Evolutionary conservation across 2,329 filamentous ascomycete genomes (phyloP).

Genomic region (Fusarium pseudoanthophilum): DNA sequence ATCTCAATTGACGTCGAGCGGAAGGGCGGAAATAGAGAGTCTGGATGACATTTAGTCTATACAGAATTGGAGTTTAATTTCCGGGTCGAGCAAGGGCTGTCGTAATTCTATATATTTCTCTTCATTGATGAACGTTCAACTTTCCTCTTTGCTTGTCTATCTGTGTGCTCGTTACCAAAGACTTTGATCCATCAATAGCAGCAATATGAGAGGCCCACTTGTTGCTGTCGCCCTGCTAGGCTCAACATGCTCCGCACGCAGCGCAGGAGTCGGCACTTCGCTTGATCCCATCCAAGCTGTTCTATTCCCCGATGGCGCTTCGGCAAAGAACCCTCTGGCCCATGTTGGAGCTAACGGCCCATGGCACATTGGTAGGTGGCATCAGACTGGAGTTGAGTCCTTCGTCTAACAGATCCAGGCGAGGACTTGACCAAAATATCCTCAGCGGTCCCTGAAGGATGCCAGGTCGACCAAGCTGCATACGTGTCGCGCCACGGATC

Average conservation of each 20-base stretch:
- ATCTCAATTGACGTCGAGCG: neutral
- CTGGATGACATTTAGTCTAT: neutral
- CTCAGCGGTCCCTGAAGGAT: slow-evolving; percentile 63
- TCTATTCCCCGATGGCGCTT: slow-evolving; percentile 39
- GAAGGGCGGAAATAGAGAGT: neutral
- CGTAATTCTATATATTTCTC: neutral
- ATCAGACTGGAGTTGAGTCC: neutral
- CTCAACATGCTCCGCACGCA: neutral
- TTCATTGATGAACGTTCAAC: neutral
- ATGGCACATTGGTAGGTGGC: slow-evolving; percentile 58
- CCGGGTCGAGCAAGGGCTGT: neutral
- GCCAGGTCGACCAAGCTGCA: slow-evolving; percentile 68
- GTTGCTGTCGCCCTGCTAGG: neutral
- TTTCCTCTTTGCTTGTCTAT: neutral
- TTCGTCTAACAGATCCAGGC: slow-evolving; percentile 46
- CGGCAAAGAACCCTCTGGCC: slow-evolving; percentile 55
- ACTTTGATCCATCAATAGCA: neutral
- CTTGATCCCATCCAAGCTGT: slow-evolving; percentile 45
- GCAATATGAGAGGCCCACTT: neutral
- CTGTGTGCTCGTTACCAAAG: neutral
- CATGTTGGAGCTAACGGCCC: slow-evolving; percentile 65
- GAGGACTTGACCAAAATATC: slow-evolving; percentile 67
- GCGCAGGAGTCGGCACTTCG: slow-evolving; percentile 29
- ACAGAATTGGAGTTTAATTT: neutral
- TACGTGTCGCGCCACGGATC: slow-evolving; percentile 71